A percentile compares a stretch with the other conserved stretches of the same genome.
phyloP scores from a whole-genome alignment of 2,329 filamentous ascomycete species.

The Dothideomycetidae sp. region DNA sequence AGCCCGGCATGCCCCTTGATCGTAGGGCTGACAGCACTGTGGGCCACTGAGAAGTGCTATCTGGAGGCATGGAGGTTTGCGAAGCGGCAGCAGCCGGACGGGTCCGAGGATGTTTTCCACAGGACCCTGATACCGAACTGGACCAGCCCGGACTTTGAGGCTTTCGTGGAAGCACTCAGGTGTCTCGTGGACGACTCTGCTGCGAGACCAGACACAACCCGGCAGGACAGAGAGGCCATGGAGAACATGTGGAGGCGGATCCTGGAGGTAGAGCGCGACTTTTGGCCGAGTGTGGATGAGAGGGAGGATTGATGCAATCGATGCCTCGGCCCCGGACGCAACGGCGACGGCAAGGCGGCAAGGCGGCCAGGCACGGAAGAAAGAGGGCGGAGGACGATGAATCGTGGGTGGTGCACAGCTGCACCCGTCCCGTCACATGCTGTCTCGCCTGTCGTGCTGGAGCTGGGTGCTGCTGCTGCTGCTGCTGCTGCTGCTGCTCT shows the following conservation, averaged over 20 bases:
- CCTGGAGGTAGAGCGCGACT: conserved; percentile 33
- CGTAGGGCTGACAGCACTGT: conserved; percentile 56
- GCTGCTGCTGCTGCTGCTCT: too few species aligned
- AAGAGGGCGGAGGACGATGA: too few species aligned
- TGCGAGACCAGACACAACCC: conserved; percentile 27
- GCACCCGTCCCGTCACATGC: too few species aligned
- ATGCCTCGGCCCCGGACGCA: neutral
- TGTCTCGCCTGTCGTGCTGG: too few species aligned
- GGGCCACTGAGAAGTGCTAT: conserved; percentile 54
- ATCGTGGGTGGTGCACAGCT: too few species aligned
- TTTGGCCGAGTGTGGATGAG: conserved; percentile 31
- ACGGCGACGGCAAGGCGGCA: too few species aligned
- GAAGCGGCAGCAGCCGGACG: conserved; percentile 19
- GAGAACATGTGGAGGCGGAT: conserved; percentile 35
- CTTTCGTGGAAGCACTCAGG: conserved; percentile 33
- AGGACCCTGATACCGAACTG: conserved; percentile 37
- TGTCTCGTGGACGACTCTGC: conserved; percentile 33
- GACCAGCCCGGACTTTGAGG: conserved; percentile 34
- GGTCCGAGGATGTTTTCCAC: conserved; percentile 30
- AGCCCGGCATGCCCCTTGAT: conserved; percentile 39
- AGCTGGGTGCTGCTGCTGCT: too few species aligned
- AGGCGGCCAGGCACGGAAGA: too few species aligned
- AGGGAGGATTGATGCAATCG: neutral
- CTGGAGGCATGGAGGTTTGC: conserved; percentile 34
- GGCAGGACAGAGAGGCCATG: conserved; percentile 33